Evolutionary conservation across 768 basidiomycete species (phyloP).

Genomic region (Mrakia gelida): DNA sequence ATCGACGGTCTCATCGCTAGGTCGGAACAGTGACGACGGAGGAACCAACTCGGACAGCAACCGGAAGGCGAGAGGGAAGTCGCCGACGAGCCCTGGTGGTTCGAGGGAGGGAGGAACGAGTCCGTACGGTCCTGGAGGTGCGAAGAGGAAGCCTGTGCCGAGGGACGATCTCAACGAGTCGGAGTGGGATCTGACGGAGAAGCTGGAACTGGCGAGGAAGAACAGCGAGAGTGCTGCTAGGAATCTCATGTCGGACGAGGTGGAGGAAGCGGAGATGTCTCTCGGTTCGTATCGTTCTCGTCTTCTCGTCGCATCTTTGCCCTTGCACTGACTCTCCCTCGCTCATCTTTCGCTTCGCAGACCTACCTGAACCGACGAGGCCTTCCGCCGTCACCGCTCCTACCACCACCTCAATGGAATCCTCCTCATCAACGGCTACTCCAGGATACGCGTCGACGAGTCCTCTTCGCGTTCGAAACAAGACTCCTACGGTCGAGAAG

Average conservation of each 20-base stretch:
- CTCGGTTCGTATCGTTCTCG: background rate
- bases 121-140: slow-evolving; percentile 54
- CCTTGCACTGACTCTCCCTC: background rate
- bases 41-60: slow-evolving; percentile 5
- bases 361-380: background rate
- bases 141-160: slow-evolving; percentile 49
- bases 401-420: background rate
- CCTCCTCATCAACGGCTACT: background rate
- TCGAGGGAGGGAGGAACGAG: slow-evolving; percentile 67
- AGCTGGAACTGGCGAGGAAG: slow-evolving; percentile 72
- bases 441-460: background rate
- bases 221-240: slow-evolving; percentile 49
- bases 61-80: slow-evolving; percentile 1
- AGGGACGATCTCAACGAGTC: slow-evolving; percentile 49
- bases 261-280: background rate
- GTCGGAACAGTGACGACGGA: background rate
- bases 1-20: slow-evolving; percentile 29
- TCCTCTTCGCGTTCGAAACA: slow-evolving; percentile 23
- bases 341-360: background rate
- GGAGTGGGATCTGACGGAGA: slow-evolving; percentile 60
- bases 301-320: background rate
- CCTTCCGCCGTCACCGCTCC: background rate
- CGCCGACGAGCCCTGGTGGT: slow-evolving; percentile 54
- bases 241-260: slow-evolving; percentile 6
- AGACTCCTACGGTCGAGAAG: slow-evolving; percentile 12